Conservation (phyloP, 805 yeast species). For the Lipomyces japonicus region DNA sequence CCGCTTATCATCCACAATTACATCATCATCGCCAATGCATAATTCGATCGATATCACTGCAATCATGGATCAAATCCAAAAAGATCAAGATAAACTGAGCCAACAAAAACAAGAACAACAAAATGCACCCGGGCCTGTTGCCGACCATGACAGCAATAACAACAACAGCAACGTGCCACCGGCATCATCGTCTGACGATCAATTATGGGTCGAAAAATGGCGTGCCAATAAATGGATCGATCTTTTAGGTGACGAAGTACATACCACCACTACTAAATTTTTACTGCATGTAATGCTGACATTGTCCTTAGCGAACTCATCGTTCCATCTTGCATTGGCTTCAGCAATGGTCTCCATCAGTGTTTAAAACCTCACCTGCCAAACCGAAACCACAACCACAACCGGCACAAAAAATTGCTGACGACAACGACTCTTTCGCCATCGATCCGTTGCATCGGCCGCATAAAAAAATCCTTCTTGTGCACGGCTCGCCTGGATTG, state of each 20-base stretch:
- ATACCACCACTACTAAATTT: background rate
- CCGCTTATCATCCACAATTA: too few species aligned
- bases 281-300: background rate
- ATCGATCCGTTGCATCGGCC: constrained; percentile 59
- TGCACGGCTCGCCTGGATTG: constrained; percentile 90
- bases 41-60: too few species aligned
- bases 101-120: too few species aligned
- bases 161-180: too few species aligned
- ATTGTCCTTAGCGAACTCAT: constrained; percentile 43
- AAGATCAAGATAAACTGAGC: too few species aligned
- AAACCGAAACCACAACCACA: constrained; percentile 13
- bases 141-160: too few species aligned
- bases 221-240: constrained; percentile 62
- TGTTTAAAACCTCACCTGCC: constrained; percentile 43
- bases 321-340: constrained; percentile 60
- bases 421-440: background rate
- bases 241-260: constrained; percentile 60
- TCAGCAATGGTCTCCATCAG: constrained; percentile 60
- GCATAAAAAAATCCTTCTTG: constrained; percentile 56
- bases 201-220: constrained; percentile 67
- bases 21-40: too few species aligned
- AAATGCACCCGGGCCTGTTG: too few species aligned
- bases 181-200: too few species aligned
- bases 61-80: too few species aligned
- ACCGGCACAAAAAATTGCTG: background rate